phyloP scores from a whole-genome alignment of 2,329 filamentous ascomycete species.

The Diplodia corticola region DNA sequence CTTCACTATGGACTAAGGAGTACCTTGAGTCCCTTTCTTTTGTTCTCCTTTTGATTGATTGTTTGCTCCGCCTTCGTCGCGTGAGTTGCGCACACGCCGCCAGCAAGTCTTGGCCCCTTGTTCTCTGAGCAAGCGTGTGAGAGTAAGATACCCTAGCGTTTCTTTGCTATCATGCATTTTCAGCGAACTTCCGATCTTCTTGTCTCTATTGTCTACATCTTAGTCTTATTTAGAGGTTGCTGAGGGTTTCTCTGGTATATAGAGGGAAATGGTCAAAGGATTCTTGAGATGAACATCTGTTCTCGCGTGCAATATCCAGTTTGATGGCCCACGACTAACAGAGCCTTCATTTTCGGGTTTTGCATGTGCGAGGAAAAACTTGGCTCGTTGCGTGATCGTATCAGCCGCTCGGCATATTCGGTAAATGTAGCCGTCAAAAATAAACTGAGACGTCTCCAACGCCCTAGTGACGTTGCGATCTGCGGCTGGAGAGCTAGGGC shows the following conservation, averaged over 20 bases:
- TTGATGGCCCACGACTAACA: not conserved
- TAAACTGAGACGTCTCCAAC: not conserved
- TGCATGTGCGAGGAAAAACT: not conserved
- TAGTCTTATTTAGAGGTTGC: not conserved
- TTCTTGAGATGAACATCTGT: not conserved
- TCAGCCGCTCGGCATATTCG: not conserved
- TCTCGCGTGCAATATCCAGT: not conserved
- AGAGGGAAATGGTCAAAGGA: not conserved
- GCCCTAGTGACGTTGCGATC: not conserved
- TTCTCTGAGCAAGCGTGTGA: not conserved
- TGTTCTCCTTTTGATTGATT: not conserved
- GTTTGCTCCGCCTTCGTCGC: not conserved
- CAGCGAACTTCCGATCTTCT: not conserved
- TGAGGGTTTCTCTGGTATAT: not conserved
- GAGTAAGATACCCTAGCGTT: conserved; percentile 20
- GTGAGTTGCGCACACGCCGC: not conserved
- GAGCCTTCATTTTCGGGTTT: not conserved
- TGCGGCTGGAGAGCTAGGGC: not conserved
- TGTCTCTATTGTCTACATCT: not conserved
- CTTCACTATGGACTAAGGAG: not conserved
- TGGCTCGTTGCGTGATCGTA: not conserved
- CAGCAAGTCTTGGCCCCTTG: not conserved
- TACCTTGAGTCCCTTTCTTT: not conserved
- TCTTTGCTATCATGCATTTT: not conserved
- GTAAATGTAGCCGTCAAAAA: not conserved